These are phyloP conservation scores for Lecanicillium sp. DNA, from an alignment of 2,329 filamentous ascomycete genomes.

Conservation along the genomic window DNA sequence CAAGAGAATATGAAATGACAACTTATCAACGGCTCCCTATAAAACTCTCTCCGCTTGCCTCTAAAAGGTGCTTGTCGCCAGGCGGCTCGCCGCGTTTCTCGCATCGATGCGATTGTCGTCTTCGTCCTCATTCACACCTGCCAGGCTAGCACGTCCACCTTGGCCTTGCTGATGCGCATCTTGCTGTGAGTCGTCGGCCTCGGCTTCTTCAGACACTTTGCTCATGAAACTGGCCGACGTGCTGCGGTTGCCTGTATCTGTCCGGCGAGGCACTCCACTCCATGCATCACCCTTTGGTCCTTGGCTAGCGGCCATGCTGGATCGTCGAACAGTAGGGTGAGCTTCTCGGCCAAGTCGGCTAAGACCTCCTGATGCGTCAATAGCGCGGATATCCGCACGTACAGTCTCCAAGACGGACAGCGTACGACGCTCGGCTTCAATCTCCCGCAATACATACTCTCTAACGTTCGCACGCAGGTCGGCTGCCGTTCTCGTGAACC, in stretches of 20 bases:
- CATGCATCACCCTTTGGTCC: constrained; percentile 97
- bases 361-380: constrained; percentile 84
- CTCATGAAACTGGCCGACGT: constrained; percentile 64
- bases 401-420: constrained; percentile 90
- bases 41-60: constrained; percentile 4
- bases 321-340: constrained; percentile 65
- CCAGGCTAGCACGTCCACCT: constrained; percentile 40
- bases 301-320: constrained; percentile 77
- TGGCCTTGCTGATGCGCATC: constrained; percentile 28
- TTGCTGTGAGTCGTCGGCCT: constrained; percentile 34
- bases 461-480: constrained; percentile 78
- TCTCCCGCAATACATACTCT: constrained; percentile 89
- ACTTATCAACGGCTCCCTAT: constrained; percentile 3
- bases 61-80: constrained; percentile 91
- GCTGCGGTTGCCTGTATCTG: constrained; percentile 69
- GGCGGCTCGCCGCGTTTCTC: constrained; percentile 83
- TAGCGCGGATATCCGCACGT: constrained; percentile 83
- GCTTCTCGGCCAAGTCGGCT: constrained; percentile 83
- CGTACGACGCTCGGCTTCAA: constrained; percentile 88
- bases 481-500: constrained; percentile 80
- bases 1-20: constrained; percentile 1
- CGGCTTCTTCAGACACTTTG: constrained; percentile 54
- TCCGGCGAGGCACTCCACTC: constrained; percentile 83
- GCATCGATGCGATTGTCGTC: constrained; percentile 94
- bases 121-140: constrained; percentile 65